Conservation (phyloP, 208 protist species). For the Histomonas meleagridis region DNA sequence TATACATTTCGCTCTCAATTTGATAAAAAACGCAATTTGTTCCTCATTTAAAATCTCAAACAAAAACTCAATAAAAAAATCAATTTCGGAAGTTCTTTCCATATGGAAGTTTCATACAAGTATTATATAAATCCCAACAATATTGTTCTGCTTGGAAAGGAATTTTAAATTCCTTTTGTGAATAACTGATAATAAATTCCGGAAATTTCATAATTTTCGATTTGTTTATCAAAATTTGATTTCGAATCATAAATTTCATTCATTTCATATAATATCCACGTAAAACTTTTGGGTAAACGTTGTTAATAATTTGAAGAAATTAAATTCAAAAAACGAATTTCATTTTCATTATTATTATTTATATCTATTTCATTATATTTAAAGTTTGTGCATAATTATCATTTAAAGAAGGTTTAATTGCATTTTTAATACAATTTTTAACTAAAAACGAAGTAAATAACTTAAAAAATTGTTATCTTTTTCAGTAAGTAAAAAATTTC, state of each 20-base stretch:
- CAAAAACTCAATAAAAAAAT: not conserved
- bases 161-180: not conserved
- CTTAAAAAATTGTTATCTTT: not conserved
- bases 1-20: not conserved
- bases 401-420: not conserved
- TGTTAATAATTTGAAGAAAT: not conserved
- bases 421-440: not conserved
- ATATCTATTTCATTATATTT: not conserved
- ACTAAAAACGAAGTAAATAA: not conserved
- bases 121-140: conserved; percentile 20
- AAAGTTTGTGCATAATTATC: not conserved
- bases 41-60: not conserved
- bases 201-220: not conserved
- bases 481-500: not conserved
- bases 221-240: not conserved
- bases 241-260: not conserved
- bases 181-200: not conserved
- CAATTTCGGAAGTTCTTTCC: not conserved
- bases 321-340: not conserved
- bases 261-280: not conserved
- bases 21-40: not conserved
- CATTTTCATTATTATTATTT: no score
- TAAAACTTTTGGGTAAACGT: not conserved
- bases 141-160: not conserved
- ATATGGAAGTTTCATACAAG: not conserved